Evolutionary conservation across 176 grass and related monocot species (phyloP).

Genomic region (Cenchrus purpureus): DNA sequence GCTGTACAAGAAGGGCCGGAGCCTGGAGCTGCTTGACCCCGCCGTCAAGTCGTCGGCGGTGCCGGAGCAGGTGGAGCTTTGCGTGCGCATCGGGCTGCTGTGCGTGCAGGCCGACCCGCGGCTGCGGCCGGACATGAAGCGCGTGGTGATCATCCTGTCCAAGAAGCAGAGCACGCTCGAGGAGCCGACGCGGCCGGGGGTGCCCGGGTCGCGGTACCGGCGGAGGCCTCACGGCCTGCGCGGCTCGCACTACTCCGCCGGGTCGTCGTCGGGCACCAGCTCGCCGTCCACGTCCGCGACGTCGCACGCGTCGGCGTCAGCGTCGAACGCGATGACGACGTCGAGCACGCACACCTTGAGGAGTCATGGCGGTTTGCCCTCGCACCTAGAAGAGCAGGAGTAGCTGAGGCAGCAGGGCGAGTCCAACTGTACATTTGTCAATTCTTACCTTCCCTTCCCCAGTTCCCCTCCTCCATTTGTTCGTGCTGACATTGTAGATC

Average conservation of each 20-base stretch:
- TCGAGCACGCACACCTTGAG: slow-evolving; percentile 49
- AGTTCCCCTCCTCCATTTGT: slow-evolving; percentile 16
- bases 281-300: slow-evolving; percentile 43
- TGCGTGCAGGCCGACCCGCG: slow-evolving; percentile 84
- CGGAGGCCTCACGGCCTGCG: slow-evolving; percentile 48
- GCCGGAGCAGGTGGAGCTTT: slow-evolving; percentile 70
- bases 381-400: slow-evolving; percentile 38
- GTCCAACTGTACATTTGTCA: slow-evolving; percentile 29
- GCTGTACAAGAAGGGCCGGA: slow-evolving; percentile 75
- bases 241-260: slow-evolving; percentile 48
- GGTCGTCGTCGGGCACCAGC: slow-evolving; percentile 64
- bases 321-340: slow-evolving; percentile 54
- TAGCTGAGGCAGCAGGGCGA: neutral
- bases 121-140: slow-evolving; percentile 86
- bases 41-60: slow-evolving; percentile 50
- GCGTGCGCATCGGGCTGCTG: slow-evolving; percentile 74
- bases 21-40: slow-evolving; percentile 71
- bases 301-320: slow-evolving; percentile 45
- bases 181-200: slow-evolving; percentile 72
- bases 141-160: slow-evolving; percentile 77
- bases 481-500: slow-evolving; percentile 1
- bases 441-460: slow-evolving; percentile 22
- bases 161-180: slow-evolving; percentile 76
- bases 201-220: slow-evolving; percentile 60
- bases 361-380: slow-evolving; percentile 41